phyloP scores from a whole-genome alignment of 2,329 filamentous ascomycete genomes.

The Colletotrichum chlorophyti region DNA sequence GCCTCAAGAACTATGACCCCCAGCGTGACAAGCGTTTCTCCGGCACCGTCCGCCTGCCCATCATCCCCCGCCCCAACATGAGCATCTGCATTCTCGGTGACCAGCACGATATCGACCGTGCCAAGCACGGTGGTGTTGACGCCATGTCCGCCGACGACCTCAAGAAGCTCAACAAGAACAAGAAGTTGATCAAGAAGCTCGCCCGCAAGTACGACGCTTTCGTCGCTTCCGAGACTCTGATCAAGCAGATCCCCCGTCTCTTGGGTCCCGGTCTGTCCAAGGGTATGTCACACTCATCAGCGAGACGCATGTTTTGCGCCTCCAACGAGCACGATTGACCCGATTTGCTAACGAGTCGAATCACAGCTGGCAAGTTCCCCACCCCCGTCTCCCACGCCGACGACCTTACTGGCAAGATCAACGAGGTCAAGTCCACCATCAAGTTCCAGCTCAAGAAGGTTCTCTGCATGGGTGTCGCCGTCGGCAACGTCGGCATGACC shows the following conservation, averaged over 20 bases:
- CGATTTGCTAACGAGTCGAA: too few relatives aligned
- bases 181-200: slow-evolving; percentile 99
- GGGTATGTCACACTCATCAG: slow-evolving; percentile 64
- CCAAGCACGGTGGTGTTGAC: slow-evolving; percentile 98
- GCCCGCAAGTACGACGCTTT: slow-evolving; percentile 99
- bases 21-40: slow-evolving; percentile 99
- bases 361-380: slow-evolving; percentile 96
- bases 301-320: too few relatives aligned
- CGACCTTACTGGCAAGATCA: slow-evolving; percentile 94
- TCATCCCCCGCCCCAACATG: slow-evolving; percentile 91
- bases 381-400: slow-evolving; percentile 97
- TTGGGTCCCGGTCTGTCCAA: slow-evolving; percentile 98
- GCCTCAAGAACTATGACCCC: slow-evolving; percentile 98
- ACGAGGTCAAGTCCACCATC: slow-evolving; percentile 99
- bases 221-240: slow-evolving; percentile 93
- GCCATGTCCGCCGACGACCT: slow-evolving; percentile 98
- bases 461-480: slow-evolving; percentile 98
- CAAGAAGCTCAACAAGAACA: slow-evolving; percentile 99
- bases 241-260: slow-evolving; percentile 99
- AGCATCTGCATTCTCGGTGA: slow-evolving; percentile 78
- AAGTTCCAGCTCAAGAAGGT: slow-evolving; percentile 99
- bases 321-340: too few relatives aligned
- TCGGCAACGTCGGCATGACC: slow-evolving; percentile 98
- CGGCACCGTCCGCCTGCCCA: slow-evolving; percentile 94
- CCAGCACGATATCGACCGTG: slow-evolving; percentile 98